Evolutionary conservation across 345 rosid genomes (phyloP).

Genomic region (Murraya koenigii): DNA sequence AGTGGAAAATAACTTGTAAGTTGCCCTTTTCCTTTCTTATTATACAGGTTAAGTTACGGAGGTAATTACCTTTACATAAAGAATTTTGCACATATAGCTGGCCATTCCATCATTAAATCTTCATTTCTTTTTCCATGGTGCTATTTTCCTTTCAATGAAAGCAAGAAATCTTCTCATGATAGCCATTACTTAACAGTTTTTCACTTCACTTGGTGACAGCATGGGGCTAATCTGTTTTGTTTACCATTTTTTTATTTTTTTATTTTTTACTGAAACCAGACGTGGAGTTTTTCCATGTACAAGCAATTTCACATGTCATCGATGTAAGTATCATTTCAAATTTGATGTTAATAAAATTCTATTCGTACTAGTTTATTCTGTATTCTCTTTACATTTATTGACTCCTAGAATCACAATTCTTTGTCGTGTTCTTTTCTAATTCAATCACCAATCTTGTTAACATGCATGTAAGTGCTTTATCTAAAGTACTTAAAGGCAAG

Average conservation of each 20-base stretch:
- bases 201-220: not conserved
- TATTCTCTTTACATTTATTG: not conserved
- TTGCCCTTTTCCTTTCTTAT: slow-evolving; percentile 6
- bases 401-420: not conserved
- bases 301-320: slow-evolving; percentile 34
- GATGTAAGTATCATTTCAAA: slow-evolving; percentile 31
- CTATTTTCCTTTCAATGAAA: not conserved
- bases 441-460: not conserved
- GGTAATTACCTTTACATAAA: not conserved
- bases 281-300: slow-evolving; percentile 33
- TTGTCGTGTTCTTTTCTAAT: not conserved
- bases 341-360: not conserved
- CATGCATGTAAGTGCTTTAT: not conserved
- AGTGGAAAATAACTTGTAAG: slow-evolving; percentile 30
- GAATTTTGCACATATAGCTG: not conserved
- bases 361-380: not conserved
- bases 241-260: not conserved
- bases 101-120: not conserved
- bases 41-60: not conserved
- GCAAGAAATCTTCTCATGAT: not conserved
- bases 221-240: not conserved
- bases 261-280: slow-evolving; percentile 20
- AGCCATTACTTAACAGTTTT: not conserved
- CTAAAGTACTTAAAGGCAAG: not conserved
- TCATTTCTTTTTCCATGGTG: not conserved